Base-by-base conservation (phyloP, 208 protist species). In the Trypanosoma caninum region DNA sequence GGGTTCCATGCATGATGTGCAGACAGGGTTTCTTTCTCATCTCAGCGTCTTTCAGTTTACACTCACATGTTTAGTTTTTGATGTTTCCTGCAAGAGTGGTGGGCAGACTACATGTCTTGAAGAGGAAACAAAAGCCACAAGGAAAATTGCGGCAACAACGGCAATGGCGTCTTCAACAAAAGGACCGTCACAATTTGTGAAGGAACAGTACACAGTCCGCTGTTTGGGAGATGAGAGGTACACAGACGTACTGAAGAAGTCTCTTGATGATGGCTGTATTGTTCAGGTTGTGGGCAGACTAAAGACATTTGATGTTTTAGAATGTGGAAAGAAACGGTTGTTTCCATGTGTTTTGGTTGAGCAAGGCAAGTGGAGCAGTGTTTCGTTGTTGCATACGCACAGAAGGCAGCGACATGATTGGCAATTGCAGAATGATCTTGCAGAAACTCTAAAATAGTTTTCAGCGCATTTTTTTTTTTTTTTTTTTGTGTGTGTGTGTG, bases 1-100 rank as follows among this genome's bases (percentile, higher is more conserved):
- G 40, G 76, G 76, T 16, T 72, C 60, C 0, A 28, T 72, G 40
- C 76, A 79, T 63, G 72, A 78, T 18, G 54, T 78, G 10, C 72
- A 83, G 18, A 61, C 20, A 13, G 76, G 76, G 2, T 65, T 76
- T 47, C 25, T 76, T 20, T 46, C 38, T 28, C 46, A 48, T 5
- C 51, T 7, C 13, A 65, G 64, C 18, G 63, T 69, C 18, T 66
- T 62, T 46, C 72, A 83, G 51, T 83, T 83, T 45, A 73, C 64
- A 10, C 67, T 78, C 14, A 61, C 74, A 25, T 70, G 47, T 27
- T 31, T 50, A 13, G 4, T 63, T 7, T 54, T 67, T 25, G 52
- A 71, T 22, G n/a, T n/a, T n/a, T 18, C 18, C 27, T 34, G 54
- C 0, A 64, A 55, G 37, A 11, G 13, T 16, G 25, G 18, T 34